These are phyloP conservation scores for Volvox africanus DNA, from an alignment of 139 green algal genomes.

Conservation along the genomic window DNA sequence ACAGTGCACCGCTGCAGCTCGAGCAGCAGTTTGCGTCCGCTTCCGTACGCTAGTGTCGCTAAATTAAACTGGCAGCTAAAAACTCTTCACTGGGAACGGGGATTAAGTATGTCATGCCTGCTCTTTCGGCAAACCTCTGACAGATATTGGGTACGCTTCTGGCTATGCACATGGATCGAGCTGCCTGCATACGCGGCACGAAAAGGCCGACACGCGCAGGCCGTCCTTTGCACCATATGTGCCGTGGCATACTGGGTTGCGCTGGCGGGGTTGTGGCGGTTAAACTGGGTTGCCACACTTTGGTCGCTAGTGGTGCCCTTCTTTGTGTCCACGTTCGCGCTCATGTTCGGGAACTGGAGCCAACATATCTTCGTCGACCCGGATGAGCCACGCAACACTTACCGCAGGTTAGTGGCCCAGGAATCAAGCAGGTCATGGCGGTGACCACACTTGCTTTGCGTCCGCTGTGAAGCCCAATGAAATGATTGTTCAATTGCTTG, in stretches of 20 bases:
- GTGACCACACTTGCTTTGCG: not conserved
- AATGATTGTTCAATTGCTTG: not conserved
- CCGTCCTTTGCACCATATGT: constrained; percentile 41
- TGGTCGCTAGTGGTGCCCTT: constrained; percentile 86
- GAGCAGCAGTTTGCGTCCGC: too few relatives aligned
- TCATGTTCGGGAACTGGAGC: constrained; percentile 96
- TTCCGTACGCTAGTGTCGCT: too few relatives aligned
- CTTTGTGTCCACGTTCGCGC: constrained; percentile 76
- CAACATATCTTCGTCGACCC: constrained; percentile 93
- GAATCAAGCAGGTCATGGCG: not conserved
- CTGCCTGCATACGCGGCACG: constrained; percentile 74
- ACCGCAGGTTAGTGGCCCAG: constrained; percentile 4
- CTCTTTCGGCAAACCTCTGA: not conserved
- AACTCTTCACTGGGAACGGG: too few relatives aligned
- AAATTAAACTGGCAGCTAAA: too few relatives aligned
- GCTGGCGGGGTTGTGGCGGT: constrained; percentile 43
- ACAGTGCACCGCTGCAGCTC: too few relatives aligned
- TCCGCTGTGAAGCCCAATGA: not conserved
- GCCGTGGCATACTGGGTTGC: constrained; percentile 57
- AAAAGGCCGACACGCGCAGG: constrained; percentile 48
- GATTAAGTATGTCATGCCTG: too few relatives aligned
- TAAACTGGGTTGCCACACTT: constrained; percentile 67
- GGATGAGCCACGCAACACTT: constrained; percentile 29
- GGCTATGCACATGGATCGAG: constrained; percentile 74
- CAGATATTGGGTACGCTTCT: constrained; percentile 86